phyloP scores from a whole-genome alignment of 1,139 yeast species.

The Hyphopichia fennica region DNA sequence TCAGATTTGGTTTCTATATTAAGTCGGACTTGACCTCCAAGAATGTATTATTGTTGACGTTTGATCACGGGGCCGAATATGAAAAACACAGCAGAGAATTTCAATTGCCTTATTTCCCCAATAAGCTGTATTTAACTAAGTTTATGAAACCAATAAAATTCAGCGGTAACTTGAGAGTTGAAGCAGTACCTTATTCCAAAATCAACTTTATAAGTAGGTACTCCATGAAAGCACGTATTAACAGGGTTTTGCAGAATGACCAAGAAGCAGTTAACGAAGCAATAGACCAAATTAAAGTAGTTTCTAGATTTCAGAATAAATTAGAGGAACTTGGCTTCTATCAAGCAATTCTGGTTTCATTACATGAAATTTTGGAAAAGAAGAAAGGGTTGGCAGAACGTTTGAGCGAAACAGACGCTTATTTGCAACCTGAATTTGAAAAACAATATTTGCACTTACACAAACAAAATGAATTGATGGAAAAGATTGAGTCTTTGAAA shows the following conservation, averaged over 20 bases:
- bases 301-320: constrained; percentile 42
- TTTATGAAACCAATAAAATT: constrained; percentile 31
- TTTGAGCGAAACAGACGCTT: constrained; percentile 28
- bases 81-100: constrained; percentile 23
- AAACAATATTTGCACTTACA: constrained; percentile 49
- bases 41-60: constrained; percentile 38
- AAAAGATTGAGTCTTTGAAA: constrained; percentile 57
- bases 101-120: constrained; percentile 57
- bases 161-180: constrained; percentile 34
- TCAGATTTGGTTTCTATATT: constrained; percentile 57
- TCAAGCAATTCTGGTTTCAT: constrained; percentile 47
- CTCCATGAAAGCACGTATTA: constrained; percentile 40
- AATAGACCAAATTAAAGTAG: constrained; percentile 36
- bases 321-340: constrained; percentile 49
- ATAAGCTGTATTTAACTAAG: constrained; percentile 22
- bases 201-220: constrained; percentile 55
- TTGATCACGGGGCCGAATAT: constrained; percentile 44
- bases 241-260: constrained; percentile 46
- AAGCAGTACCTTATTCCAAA: constrained; percentile 44
- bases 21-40: constrained; percentile 33
- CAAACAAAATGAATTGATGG: constrained; percentile 44
- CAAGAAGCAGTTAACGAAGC: constrained; percentile 42
- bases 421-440: constrained; percentile 44
- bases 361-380: constrained; percentile 52
- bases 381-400: constrained; percentile 40